These are phyloP conservation scores for Neoscytalidium dimidiatum DNA, from an alignment of 2,329 filamentous ascomycete species.

Conservation along the genomic window DNA sequence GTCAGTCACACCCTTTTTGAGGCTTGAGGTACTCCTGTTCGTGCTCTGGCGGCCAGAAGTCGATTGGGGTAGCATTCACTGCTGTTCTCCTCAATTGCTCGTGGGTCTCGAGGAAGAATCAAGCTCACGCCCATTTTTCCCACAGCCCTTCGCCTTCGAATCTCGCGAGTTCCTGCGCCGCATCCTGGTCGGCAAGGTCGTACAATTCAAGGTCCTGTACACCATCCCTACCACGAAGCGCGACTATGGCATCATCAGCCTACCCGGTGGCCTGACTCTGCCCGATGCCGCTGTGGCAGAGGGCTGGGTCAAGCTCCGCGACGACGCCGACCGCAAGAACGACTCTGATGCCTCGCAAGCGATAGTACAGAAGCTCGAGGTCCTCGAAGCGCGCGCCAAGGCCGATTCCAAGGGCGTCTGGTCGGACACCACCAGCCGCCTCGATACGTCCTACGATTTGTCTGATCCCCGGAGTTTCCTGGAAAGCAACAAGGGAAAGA, in stretches of 20 bases:
- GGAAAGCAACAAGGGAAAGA: slow-evolving; percentile 81
- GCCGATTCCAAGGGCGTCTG: slow-evolving; percentile 80
- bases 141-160: slow-evolving; percentile 78
- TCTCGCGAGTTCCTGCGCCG: slow-evolving; percentile 91
- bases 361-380: slow-evolving; percentile 75
- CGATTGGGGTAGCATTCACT: background rate
- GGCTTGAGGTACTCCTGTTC: background rate
- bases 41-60: background rate
- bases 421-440: slow-evolving; percentile 64
- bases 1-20: slow-evolving; percentile 39
- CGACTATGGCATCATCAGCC: slow-evolving; percentile 81
- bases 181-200: slow-evolving; percentile 78
- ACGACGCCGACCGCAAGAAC: slow-evolving; percentile 90
- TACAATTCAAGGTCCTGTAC: slow-evolving; percentile 85
- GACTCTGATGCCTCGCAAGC: slow-evolving; percentile 73
- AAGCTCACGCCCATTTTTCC: background rate
- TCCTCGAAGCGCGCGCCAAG: slow-evolving; percentile 76
- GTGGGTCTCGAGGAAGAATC: background rate
- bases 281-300: slow-evolving; percentile 83
- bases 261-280: slow-evolving; percentile 60
- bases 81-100: background rate
- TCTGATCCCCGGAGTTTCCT: slow-evolving; percentile 74
- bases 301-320: slow-evolving; percentile 90
- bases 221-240: slow-evolving; percentile 78
- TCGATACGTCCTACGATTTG: slow-evolving; percentile 81